Conservation (phyloP, 352 stramenopile species). For the Phytophthora lateralis region DNA sequence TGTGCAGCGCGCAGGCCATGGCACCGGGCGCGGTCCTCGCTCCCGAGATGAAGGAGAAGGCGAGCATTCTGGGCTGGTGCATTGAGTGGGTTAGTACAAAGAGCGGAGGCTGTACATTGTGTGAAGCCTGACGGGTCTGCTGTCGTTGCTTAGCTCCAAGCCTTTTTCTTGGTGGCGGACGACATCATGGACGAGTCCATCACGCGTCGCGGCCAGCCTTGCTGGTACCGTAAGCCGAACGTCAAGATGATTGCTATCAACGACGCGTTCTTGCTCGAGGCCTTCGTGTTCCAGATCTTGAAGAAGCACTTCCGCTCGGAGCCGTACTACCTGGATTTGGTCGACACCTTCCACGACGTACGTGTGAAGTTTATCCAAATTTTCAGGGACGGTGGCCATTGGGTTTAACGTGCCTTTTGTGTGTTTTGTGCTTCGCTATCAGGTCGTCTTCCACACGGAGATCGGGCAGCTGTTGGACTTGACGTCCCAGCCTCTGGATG, state of each 20-base stretch:
- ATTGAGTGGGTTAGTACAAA: conserved; percentile 93
- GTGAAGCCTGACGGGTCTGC: neutral
- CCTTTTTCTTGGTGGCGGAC: conserved; percentile 99
- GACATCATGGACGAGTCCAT: conserved; percentile 99
- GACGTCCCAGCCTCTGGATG: conserved; percentile 88
- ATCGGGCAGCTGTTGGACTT: conserved; percentile 95
- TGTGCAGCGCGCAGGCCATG: conserved; percentile 65
- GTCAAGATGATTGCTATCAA: conserved; percentile 97
- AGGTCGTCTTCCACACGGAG: conserved; percentile 97
- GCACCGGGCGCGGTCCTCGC: conserved; percentile 51
- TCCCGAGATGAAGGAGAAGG: conserved; percentile 77
- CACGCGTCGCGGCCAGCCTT: conserved; percentile 95
- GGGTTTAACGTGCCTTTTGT: too few relatives aligned
- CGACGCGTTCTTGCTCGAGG: conserved; percentile 96
- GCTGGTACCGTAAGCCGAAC: conserved; percentile 95
- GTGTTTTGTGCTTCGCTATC: conserved; percentile 14
- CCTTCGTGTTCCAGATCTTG: conserved; percentile 90
- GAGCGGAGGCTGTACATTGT: neutral
- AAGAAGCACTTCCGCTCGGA: conserved; percentile 88
- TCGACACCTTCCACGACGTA: conserved; percentile 96
- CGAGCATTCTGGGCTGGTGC: conserved; percentile 97
- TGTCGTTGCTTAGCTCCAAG: conserved; percentile 87
- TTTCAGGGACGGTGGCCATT: too few relatives aligned
- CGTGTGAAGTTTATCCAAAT: neutral
- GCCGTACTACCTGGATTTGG: conserved; percentile 91